Percentiles rank a stretch among this genome's conserved stretches.
These are phyloP conservation scores for Straminergon stramineum DNA, from an alignment of 225 moss, liverwort and hornwort species.

Conservation along the genomic window DNA sequence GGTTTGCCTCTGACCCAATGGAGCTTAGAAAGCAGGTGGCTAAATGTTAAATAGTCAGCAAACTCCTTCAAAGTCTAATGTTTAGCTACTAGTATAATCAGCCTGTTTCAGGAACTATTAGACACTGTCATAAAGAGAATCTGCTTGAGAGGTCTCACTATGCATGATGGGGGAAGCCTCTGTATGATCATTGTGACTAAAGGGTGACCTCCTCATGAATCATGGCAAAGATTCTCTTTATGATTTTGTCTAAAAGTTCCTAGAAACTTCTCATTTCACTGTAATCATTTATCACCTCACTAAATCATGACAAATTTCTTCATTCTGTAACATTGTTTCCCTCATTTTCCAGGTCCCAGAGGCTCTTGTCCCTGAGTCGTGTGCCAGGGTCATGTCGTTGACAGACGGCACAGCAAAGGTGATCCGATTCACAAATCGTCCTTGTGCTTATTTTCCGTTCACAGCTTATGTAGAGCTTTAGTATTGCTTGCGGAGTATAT, in stretches of 20 bases:
- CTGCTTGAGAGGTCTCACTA: background rate
- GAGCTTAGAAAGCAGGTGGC: conserved; percentile 39
- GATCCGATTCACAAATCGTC: background rate
- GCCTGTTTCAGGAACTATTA: background rate
- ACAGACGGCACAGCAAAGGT: conserved; percentile 90
- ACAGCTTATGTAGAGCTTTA: background rate
- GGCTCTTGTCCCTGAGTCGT: conserved; percentile 82
- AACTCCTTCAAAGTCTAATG: background rate
- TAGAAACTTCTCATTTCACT: background rate
- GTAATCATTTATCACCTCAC: background rate
- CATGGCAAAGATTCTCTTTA: background rate
- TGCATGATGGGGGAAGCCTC: background rate
- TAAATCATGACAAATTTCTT: background rate
- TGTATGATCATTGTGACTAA: background rate
- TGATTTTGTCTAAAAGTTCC: no score
- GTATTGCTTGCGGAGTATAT: background rate
- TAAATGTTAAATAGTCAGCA: background rate
- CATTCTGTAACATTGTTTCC: background rate
- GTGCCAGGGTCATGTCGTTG: conserved; percentile 95
- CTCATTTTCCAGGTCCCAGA: conserved; percentile 68
- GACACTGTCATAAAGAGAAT: background rate
- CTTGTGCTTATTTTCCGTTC: background rate
- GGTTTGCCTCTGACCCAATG: conserved; percentile 36
- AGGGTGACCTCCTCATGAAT: background rate
- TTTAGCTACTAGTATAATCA: background rate